Base-by-base conservation (phyloP, 2,329 filamentous ascomycete species). In the Epichloe uncinata region DNA sequence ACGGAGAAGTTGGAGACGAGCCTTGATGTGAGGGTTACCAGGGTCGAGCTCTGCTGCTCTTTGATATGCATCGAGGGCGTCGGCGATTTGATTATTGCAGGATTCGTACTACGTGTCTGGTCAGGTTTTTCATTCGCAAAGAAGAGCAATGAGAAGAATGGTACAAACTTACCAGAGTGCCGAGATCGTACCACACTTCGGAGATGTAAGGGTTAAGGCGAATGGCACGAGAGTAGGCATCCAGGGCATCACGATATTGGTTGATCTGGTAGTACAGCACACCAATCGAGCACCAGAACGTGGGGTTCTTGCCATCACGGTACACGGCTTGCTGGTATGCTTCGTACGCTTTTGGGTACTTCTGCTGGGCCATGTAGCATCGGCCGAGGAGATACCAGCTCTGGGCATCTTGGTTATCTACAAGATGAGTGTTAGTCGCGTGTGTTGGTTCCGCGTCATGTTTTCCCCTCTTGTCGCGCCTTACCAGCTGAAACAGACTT, bases 211-310 rank as follows among this genome's bases (percentile, higher is more conserved):
- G 93, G 65, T 97, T 98, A 59, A 98, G 71, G 50, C 93, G 85
- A 60, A 97, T 98, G 44, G 93, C 93, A 53, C 93, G 86, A 54
- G 90, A 96, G 69, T 97, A 98, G 38, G 93, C 93, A 71, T 98
- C 93, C 48, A 98, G 78, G 3, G 93, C 93, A 73, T 98, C 93
- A 52, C 93, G 84, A 70, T 98, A 98, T 71, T 98, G 93, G 69
- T 97, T 98, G 73, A 98, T 98, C 70, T 97, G 93, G 71, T 97
- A 98, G 68, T 98, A 98, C 52, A 98, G 77, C 15, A 98, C 93
- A 65, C 93, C 93, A 63, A 98, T 98, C 9, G 91, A 97, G 73
- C 93, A 97, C 93, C 93, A 98, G 73, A 97, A 98, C 2, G 93
- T 97, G 18, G 93, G 93, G 65, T 97, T 97, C 58, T 93, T 85